A percentile compares a stretch with the other conserved stretches of the same genome.
phyloP scores from a whole-genome alignment of 306 rosid species.

The Hippophae gyantsensis region DNA sequence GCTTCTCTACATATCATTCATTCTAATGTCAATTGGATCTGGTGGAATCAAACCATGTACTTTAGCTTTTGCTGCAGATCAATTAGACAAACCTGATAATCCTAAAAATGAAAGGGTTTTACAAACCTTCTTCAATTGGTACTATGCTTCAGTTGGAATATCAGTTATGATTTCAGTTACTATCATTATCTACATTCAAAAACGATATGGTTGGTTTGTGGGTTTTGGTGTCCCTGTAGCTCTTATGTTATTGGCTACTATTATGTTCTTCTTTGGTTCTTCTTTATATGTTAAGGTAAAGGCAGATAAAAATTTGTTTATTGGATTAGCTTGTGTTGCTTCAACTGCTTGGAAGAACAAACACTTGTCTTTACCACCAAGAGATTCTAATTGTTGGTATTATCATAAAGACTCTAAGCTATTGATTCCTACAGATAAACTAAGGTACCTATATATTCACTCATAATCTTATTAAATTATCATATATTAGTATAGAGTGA shows the following conservation, averaged over 20 bases:
- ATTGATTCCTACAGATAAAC: slow-evolving; percentile 47
- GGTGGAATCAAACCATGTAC: slow-evolving; percentile 79
- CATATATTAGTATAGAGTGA: no score
- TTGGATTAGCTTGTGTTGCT: slow-evolving; percentile 40
- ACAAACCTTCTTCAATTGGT: slow-evolving; percentile 77
- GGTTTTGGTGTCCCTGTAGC: slow-evolving; percentile 68
- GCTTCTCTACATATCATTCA: slow-evolving; percentile 41
- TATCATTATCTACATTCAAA: slow-evolving; percentile 59
- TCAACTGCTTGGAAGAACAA: slow-evolving; percentile 62
- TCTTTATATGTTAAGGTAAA: slow-evolving; percentile 29
- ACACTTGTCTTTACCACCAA: slow-evolving; percentile 36
- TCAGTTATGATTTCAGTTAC: slow-evolving; percentile 38
- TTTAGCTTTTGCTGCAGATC: slow-evolving; percentile 70
- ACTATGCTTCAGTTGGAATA: slow-evolving; percentile 60
- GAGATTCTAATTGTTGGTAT: slow-evolving; percentile 37
- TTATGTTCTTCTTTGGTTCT: slow-evolving; percentile 57
- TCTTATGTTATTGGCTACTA: slow-evolving; percentile 46
- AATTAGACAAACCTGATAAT: slow-evolving; percentile 37
- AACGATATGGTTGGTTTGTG: slow-evolving; percentile 42
- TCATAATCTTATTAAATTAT: background rate
- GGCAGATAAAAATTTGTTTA: slow-evolving; percentile 45
- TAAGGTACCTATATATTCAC: slow-evolving; percentile 29
- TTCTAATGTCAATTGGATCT: slow-evolving; percentile 61
- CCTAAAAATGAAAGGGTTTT: slow-evolving; percentile 33
- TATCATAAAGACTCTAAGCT: slow-evolving; percentile 39